Conservation (phyloP, 371 early-diverging fungal genomes). For the Apophysomyces trapeziformis region DNA sequence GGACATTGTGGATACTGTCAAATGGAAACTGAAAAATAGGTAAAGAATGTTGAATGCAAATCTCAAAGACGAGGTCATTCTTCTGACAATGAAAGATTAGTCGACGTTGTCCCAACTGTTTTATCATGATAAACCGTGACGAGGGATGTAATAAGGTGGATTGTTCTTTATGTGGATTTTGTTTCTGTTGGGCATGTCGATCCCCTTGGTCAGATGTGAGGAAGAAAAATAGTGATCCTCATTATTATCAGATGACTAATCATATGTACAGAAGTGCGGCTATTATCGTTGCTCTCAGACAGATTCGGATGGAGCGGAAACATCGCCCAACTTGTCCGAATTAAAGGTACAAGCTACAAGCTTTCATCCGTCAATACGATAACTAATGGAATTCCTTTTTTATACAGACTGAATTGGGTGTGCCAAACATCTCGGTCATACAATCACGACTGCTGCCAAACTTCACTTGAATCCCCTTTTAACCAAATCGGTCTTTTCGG, state of each 20-base stretch:
- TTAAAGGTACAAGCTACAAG: background rate
- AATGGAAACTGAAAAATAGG: slow-evolving; percentile 52
- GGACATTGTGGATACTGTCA: slow-evolving; percentile 43
- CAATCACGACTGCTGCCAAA: slow-evolving; percentile 7
- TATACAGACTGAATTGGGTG: background rate
- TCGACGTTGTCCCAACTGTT: slow-evolving; percentile 73
- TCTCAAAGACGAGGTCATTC: background rate
- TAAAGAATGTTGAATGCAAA: background rate
- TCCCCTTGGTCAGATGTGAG: slow-evolving; percentile 49
- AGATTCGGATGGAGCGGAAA: slow-evolving; percentile 9
- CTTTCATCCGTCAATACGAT: background rate
- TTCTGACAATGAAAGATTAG: slow-evolving; percentile 21
- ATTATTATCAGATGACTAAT: background rate
- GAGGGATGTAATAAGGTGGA: slow-evolving; percentile 85
- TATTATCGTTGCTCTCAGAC: slow-evolving; percentile 32
- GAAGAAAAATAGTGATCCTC: background rate
- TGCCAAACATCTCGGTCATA: slow-evolving; percentile 3
- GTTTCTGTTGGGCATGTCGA: slow-evolving; percentile 71
- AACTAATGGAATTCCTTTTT: background rate
- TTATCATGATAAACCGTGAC: slow-evolving; percentile 77
- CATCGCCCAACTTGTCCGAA: slow-evolving; percentile 8
- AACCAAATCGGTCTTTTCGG: background rate
- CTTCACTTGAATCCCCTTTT: background rate
- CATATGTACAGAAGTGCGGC: slow-evolving; percentile 26
- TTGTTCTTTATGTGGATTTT: slow-evolving; percentile 72